phyloP scores from a whole-genome alignment of 495 filamentous ascomycete genomes.

The Daldinia decipiens region DNA sequence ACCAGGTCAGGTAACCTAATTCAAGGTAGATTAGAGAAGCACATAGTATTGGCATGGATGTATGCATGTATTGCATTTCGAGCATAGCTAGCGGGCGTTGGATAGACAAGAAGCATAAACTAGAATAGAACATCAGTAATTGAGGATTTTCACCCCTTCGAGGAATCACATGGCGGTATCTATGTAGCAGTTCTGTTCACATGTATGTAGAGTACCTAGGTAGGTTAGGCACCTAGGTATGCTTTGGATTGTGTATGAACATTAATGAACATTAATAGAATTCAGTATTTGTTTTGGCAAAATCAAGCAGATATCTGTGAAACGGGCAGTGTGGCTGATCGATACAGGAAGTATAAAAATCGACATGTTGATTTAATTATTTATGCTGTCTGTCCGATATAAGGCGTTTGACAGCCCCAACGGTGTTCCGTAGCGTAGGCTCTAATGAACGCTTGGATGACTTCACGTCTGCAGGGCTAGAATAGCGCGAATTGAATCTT shows the following conservation, averaged over 20 bases:
- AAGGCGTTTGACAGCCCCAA: background rate
- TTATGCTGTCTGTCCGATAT: background rate
- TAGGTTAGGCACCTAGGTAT: too few relatives aligned
- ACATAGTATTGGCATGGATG: background rate
- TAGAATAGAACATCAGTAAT: background rate
- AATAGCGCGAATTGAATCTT: background rate
- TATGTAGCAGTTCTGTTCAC: too few relatives aligned
- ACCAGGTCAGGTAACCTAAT: too few relatives aligned
- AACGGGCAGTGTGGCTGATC: too few relatives aligned
- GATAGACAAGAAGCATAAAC: background rate
- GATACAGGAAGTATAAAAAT: background rate
- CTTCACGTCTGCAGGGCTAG: background rate
- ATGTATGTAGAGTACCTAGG: too few relatives aligned
- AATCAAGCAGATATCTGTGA: too few relatives aligned
- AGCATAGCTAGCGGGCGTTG: constrained; percentile 16
- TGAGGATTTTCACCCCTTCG: background rate
- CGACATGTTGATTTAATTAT: background rate
- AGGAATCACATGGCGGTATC: too few relatives aligned
- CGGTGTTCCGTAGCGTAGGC: constrained; percentile 1
- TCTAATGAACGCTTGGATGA: background rate
- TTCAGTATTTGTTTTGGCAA: too few relatives aligned
- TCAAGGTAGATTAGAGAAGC: constrained; percentile 1
- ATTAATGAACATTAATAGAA: too few relatives aligned
- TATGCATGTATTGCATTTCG: constrained; percentile 1
- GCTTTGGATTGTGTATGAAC: too few relatives aligned